These are phyloP conservation scores for Mycena epipterygia DNA, from an alignment of 768 basidiomycete species.

Conservation along the genomic window DNA sequence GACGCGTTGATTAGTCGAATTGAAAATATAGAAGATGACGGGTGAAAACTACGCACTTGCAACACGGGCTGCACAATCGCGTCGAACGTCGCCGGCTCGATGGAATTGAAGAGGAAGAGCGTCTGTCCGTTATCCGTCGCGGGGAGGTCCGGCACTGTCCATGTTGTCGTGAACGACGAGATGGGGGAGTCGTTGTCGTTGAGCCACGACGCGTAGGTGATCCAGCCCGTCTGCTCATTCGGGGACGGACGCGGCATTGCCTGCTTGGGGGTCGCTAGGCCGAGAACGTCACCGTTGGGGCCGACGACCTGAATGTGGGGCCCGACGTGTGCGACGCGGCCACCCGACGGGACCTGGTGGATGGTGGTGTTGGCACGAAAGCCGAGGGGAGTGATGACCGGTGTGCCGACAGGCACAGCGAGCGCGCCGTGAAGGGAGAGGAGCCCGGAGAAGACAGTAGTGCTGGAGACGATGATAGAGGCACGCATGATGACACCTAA, in stretches of 20 bases:
- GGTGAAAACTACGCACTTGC: neutral
- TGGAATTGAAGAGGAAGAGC: constrained; percentile 29
- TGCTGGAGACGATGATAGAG: too few relatives aligned
- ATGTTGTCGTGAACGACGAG: constrained; percentile 29
- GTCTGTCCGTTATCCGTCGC: constrained; percentile 30
- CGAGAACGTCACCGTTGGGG: constrained; percentile 11
- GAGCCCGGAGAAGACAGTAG: too few relatives aligned
- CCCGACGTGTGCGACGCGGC: constrained; percentile 12
- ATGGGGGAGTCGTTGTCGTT: constrained; percentile 21
- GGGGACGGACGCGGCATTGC: neutral
- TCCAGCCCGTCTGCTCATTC: constrained; percentile 3
- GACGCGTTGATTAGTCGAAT: neutral
- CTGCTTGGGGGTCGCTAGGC: neutral
- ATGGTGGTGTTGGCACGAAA: neutral
- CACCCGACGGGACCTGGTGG: constrained; percentile 24
- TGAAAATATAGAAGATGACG: neutral
- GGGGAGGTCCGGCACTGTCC: constrained; percentile 29
- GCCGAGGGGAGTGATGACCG: too few relatives aligned
- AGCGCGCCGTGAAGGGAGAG: too few relatives aligned
- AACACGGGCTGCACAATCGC: constrained; percentile 29
- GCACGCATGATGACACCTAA: too few relatives aligned
- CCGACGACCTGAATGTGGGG: constrained; percentile 20
- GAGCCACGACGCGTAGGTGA: constrained; percentile 21
- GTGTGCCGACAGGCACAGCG: too few relatives aligned
- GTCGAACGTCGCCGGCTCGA: constrained; percentile 1